Percentiles rank a stretch among this genome's conserved stretches.
Evolutionary conservation across 805 yeast genomes (phyloP).

Genomic region (Priceomyces castillae): DNA sequence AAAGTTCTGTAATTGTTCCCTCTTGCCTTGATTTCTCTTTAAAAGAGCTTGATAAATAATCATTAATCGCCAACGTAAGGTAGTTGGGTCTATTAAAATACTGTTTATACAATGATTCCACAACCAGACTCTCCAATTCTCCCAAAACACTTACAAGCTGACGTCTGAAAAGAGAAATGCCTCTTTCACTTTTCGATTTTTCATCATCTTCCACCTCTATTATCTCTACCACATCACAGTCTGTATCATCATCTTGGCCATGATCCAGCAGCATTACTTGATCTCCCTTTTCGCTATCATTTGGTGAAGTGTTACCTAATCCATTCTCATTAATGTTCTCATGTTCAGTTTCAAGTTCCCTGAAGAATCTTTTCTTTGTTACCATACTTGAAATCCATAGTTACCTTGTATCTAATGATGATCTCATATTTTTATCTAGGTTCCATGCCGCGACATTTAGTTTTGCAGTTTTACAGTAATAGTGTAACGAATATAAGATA

Average conservation of each 20-base stretch:
- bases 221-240: background rate
- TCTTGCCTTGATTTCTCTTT: conserved; percentile 14
- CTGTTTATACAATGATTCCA: conserved; percentile 14
- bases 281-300: background rate
- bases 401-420: too few species aligned
- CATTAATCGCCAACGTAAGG: conserved; percentile 29
- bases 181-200: background rate
- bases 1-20: background rate
- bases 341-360: background rate
- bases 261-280: background rate
- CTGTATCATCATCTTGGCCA: background rate
- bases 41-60: conserved; percentile 46
- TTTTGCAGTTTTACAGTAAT: too few species aligned
- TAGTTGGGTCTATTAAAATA: conserved; percentile 11
- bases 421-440: too few species aligned
- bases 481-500: too few species aligned
- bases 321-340: background rate
- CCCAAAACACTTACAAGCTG: conserved; percentile 16
- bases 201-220: background rate
- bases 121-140: conserved; percentile 6
- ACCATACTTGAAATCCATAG: background rate
- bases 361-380: conserved; percentile 4
- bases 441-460: too few species aligned
- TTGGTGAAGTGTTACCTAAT: background rate
- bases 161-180: conserved; percentile 12